Evolutionary conservation across 2,329 filamentous ascomycete species (phyloP), one percentile per base, ranked within the genome.

Genomic region (Colletotrichum costaricense): DNA sequence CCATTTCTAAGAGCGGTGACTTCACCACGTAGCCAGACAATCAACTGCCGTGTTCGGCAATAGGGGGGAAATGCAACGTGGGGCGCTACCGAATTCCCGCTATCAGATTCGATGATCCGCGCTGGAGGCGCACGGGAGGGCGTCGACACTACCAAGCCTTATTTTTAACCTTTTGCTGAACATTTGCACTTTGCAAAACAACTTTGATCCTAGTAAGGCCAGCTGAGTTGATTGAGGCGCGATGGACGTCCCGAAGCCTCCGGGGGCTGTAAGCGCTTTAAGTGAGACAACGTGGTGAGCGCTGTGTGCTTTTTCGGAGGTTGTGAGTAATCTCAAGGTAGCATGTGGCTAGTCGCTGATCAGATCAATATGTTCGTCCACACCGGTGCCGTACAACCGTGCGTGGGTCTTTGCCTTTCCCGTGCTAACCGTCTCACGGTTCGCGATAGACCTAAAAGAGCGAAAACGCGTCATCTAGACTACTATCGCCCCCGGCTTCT

Each of bases 391-490:
- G 66, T 22, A 24, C 55, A 65, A 52, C 70, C 70, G 70, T 58
- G 22, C 55, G 59, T 56, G 66, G 60, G 46, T 30, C 63, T 56
- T 22, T 24, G 14, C n/a, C 30, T 14, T 28, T 33, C 19, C 46
- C 33, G 55, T 59, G 8, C 33, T 54, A 30, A 55, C 67, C 70
- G 66, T 57, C 22, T 35, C 5, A 5, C 55, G 46, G 9, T 33
- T 35, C 30, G 38, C 42, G 16, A 59, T 55, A 14, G 22, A 52
- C 26, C 28, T 26, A 28, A 55, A 46, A 55, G 30, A 26, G 60
- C 38, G 46, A 62, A 35, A 49, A 49, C 66, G 55, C 66, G 70
- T 69, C 69, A 69, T 63, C 65, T n/a, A 33, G 26, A 49, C 55
- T 11, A 52, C 46, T 60, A 1, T 22, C 38, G 54, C 55, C 30